These are phyloP conservation scores for Eucalyptus erythrocorys DNA, from an alignment of 345 rosid genomes.

Conservation along the genomic window DNA sequence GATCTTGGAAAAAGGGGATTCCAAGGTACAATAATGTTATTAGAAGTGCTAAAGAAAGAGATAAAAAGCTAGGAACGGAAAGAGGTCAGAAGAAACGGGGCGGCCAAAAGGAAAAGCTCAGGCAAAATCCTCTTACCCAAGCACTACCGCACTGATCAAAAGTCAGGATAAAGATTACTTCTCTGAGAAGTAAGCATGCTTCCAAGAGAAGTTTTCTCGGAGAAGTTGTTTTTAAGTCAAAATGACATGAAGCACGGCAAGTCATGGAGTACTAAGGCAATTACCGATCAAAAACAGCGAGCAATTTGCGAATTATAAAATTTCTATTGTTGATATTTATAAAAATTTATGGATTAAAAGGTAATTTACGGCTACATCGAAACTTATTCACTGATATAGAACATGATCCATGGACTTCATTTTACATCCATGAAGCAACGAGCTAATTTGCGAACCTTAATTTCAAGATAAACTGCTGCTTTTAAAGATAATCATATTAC, in stretches of 20 bases:
- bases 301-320: fast-evolving
- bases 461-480: not conserved
- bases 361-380: not conserved
- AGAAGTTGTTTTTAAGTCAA: not conserved
- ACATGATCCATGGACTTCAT: not conserved
- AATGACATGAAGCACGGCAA: not conserved
- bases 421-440: not conserved
- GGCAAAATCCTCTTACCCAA: not conserved
- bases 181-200: not conserved
- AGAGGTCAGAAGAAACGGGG: not conserved
- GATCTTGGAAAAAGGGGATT: not conserved
- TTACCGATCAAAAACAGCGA: not conserved
- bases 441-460: not conserved
- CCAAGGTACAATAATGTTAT: not conserved
- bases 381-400: not conserved
- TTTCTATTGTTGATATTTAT: not conserved
- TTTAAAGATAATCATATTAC: not conserved
- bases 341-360: not conserved
- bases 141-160: not conserved
- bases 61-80: not conserved
- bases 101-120: fast-evolving
- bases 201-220: not conserved
- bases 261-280: not conserved
- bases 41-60: not conserved
- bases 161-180: not conserved